Base-by-base conservation (phyloP, 2,329 filamentous ascomycete genomes). In the Colletotrichum sansevieriae region DNA sequence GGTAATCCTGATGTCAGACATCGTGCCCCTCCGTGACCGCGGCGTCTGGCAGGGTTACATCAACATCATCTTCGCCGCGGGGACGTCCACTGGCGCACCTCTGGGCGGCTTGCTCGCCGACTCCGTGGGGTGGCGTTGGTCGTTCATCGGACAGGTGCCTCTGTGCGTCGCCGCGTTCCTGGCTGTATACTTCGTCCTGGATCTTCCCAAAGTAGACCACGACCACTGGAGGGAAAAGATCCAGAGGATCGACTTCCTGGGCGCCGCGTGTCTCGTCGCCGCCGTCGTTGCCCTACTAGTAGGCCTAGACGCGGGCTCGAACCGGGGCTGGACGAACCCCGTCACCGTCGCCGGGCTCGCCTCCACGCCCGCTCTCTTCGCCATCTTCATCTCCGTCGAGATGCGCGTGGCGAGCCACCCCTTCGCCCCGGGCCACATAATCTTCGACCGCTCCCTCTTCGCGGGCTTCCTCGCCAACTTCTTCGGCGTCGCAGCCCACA, bases 51-150 rank as follows among this genome's bases (percentile, higher is more conserved):
- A 94, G 77, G 92, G 91, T 1, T 83, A 83, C 69, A 83, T 93
- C 74, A 95, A 94, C 76, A 86, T 94, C 70, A 84, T 94, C 56
- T 94, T 87, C 73, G 90, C 91, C 0, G 79, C 83, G 18, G 92
- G 92, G n/a, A 86, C 91, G 3, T 87, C 88, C 5, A 83, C 85
- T 5, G 92, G 92, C 2, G 92, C 90, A 4, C 91, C 92, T 0
- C 72, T 95, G 0, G 92, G 88, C 71, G 92, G 92, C 2, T 76
- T 92, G 7, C 77, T 94, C n/a, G 88, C 91, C 0, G 92, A 94
- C 76, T 87, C 84, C 4, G 85, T 94, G 59, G 91, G 92, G 39
- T 94, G 92, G 92, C 83, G 92, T 72, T 94, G 91, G 90, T 89
- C 49, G 0, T 95, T 96, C 75, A 77, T 93, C 12, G 84, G 84